Conservation (phyloP, 2,329 filamentous ascomycete genomes). For the Biscogniauxia marginata region DNA sequence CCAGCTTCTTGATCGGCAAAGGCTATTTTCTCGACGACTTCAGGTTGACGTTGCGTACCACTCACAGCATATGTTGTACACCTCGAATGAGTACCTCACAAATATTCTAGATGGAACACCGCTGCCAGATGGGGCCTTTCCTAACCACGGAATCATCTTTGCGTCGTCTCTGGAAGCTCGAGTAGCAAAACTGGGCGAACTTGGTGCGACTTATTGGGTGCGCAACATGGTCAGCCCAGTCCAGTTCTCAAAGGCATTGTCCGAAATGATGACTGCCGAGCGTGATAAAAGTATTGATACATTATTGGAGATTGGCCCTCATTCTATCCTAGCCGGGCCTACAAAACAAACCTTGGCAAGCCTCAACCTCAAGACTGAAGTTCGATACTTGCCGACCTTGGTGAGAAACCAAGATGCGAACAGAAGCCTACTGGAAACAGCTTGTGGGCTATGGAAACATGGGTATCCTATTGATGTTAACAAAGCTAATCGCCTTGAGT, state of each 20-base stretch:
- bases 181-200: background rate
- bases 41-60: slow-evolving; percentile 15
- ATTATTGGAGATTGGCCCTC: slow-evolving; percentile 15
- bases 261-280: background rate
- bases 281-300: slow-evolving; percentile 1
- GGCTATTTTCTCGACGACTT: slow-evolving; percentile 9
- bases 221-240: slow-evolving; percentile 3
- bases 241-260: background rate
- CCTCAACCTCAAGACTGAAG: background rate
- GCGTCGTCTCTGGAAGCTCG: background rate
- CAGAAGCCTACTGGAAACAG: background rate
- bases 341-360: slow-evolving; percentile 2
- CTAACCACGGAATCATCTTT: background rate
- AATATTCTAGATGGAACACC: background rate
- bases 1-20: background rate
- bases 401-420: background rate
- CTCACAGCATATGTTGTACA: slow-evolving; percentile 29
- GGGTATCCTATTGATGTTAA: slow-evolving; percentile 3
- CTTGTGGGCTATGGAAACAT: background rate
- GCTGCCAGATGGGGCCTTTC: background rate
- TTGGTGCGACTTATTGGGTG: slow-evolving; percentile 33
- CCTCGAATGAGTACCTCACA: background rate
- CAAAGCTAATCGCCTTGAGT: background rate
- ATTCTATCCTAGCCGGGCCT: slow-evolving; percentile 33
- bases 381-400: slow-evolving; percentile 1